Evolutionary conservation across 2,329 filamentous ascomycete genomes (phyloP).

Genomic region (Fonsecaea multimorphosa): DNA sequence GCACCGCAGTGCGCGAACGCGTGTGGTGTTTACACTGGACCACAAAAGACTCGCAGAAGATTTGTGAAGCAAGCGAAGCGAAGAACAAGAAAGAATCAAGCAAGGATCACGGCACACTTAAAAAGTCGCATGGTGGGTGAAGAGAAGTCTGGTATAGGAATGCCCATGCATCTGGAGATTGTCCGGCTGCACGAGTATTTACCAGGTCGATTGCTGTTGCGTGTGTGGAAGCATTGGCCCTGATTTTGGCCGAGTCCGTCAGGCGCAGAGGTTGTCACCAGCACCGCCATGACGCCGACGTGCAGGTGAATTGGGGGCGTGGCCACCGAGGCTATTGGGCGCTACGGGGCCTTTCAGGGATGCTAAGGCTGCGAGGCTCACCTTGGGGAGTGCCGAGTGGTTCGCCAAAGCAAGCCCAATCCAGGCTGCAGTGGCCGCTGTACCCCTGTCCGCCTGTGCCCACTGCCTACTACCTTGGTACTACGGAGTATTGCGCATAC

Average conservation of each 20-base stretch:
- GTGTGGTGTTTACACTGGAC: background rate
- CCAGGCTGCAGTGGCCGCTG: too few relatives aligned
- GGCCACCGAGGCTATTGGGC: background rate
- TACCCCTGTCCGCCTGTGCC: background rate
- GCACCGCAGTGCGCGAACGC: background rate
- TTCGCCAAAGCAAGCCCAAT: background rate
- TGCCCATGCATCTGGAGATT: background rate
- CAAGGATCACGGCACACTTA: background rate
- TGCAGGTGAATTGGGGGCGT: background rate
- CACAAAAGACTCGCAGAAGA: background rate
- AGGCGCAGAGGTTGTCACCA: background rate
- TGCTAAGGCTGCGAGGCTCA: background rate
- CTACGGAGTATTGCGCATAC: too few relatives aligned
- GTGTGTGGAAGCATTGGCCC: background rate
- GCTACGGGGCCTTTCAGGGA: background rate
- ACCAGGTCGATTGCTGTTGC: background rate
- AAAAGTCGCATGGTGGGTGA: background rate
- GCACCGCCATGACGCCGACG: conserved; percentile 1
- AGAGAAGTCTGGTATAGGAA: background rate
- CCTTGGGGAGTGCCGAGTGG: background rate
- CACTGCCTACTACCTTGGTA: background rate
- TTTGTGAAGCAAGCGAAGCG: background rate
- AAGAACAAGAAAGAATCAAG: background rate
- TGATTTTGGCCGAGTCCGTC: background rate
- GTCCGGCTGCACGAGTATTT: conserved; percentile 3